Evolutionary conservation across 306 rosid species (phyloP).

Genomic region (Fagus crenata): DNA sequence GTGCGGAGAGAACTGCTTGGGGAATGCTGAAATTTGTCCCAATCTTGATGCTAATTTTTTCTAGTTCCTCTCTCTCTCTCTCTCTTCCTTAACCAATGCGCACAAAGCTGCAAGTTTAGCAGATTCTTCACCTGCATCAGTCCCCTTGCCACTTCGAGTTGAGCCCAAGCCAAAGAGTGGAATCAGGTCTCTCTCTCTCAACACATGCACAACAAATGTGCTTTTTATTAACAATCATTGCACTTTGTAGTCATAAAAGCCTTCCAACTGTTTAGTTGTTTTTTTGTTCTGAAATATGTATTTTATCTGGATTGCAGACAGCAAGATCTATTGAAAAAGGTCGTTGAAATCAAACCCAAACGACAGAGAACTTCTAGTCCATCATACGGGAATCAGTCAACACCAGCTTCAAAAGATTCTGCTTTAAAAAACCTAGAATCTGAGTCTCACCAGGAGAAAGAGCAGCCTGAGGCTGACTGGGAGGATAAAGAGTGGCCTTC

Average conservation of each 20-base stretch:
- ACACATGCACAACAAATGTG: not conserved
- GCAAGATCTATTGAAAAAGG: conserved; percentile 83
- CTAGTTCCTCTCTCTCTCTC: conserved; percentile 1
- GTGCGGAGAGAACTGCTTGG: not conserved
- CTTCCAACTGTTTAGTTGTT: not conserved
- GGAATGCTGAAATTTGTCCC: not conserved
- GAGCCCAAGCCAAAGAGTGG: conserved; percentile 96
- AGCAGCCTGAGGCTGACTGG: conserved; percentile 24
- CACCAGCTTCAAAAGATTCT: conserved; percentile 16
- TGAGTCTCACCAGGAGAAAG: conserved; percentile 35
- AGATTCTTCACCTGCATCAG: conserved; percentile 86
- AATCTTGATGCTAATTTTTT: not conserved
- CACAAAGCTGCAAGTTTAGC: conserved; percentile 89
- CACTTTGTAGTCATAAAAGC: not conserved
- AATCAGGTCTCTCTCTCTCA: conserved; percentile 58
- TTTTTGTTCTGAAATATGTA: not conserved
- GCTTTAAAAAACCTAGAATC: conserved; percentile 25
- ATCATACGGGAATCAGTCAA: conserved; percentile 35
- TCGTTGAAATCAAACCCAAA: conserved; percentile 89
- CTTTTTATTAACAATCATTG: not conserved
- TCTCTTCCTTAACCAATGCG: conserved; percentile 53
- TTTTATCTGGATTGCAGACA: conserved; percentile 53
- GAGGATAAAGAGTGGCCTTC: conserved; percentile 23
- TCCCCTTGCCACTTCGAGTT: conserved; percentile 81
- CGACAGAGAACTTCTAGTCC: conserved; percentile 56